These are phyloP conservation scores for Russula emetica DNA, from an alignment of 768 basidiomycete genomes.

Conservation along the genomic window DNA sequence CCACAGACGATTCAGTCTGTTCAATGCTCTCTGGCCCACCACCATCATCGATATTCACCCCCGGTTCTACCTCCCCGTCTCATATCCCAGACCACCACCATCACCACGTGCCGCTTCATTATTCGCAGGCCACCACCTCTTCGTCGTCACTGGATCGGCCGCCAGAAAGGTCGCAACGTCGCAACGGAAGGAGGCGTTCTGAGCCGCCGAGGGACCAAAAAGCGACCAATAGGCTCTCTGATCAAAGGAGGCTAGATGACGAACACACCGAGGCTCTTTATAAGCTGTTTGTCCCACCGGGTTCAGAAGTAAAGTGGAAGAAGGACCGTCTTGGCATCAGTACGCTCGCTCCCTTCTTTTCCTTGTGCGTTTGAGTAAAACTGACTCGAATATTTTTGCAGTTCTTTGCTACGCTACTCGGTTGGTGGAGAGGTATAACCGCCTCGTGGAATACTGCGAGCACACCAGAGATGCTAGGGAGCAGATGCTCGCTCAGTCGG, in stretches of 20 bases:
- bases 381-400: background rate
- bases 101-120: background rate
- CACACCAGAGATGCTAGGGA: background rate
- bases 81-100: background rate
- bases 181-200: background rate
- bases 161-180: background rate
- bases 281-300: conserved; percentile 6
- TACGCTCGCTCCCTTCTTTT: background rate
- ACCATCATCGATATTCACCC: background rate
- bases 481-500: background rate
- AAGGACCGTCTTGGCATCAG: conserved; percentile 18
- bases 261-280: conserved; percentile 6
- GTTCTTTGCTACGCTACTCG: background rate
- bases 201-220: conserved; percentile 3
- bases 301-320: conserved; percentile 1
- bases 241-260: conserved; percentile 6
- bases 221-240: conserved; percentile 10
- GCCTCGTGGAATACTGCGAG: background rate
- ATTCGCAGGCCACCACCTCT: background rate
- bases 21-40: background rate
- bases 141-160: background rate
- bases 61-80: background rate
- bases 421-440: background rate
- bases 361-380: background rate
- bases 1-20: background rate